Evolutionary conservation across 148 eudicot genomes (phyloP), one percentile per base, ranked within the genome.

Genomic region (Rheum nobile): DNA sequence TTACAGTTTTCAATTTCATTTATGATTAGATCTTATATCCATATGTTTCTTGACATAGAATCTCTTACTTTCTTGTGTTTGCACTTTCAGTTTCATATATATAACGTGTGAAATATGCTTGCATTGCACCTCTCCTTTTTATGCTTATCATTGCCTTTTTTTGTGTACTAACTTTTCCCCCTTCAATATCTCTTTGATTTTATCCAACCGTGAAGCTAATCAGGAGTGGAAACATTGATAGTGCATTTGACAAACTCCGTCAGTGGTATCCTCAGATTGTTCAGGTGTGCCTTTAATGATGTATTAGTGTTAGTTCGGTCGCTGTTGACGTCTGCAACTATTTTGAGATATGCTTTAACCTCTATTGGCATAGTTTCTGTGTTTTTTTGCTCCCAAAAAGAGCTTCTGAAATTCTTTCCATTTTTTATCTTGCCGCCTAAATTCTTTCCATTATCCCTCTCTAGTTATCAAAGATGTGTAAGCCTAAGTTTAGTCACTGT

Each of bases 251-350:
- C 50, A 86, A 82, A 71, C 90, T 90, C 74, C 80, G 67, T 8
- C 82, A 85, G 10, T 82, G 80, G 83, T 90, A 86, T 86, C 91
- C 96, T 76, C 87, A 80, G 76, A 85, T 78, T 82, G 75, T 90
- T 48, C 84, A 83, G 96, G 96, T 90, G 74, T 71, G 73, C 61
- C 61, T 26, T 57, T 26, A 26, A 6, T 57, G 65, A 24, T 10
- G 29, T 57, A 16, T 57, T 55, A 22, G 13, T 22, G n/a, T 1
- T 57, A 57, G 26, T 11, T 54, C 28, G 61, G 61, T 57, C 65
- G 8, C 16, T 24, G 32, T 57, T 28, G 32, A 26, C 26, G 29
- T 22, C 32, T 57, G 12, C 38, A 32, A 31, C 21, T 63, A 6
- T 63, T 31, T 63, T 32, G 39, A 16, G 39, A 65, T 29, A 32